phyloP scores from a whole-genome alignment of 345 rosid species.

The Erysimum cheiranthoides region DNA sequence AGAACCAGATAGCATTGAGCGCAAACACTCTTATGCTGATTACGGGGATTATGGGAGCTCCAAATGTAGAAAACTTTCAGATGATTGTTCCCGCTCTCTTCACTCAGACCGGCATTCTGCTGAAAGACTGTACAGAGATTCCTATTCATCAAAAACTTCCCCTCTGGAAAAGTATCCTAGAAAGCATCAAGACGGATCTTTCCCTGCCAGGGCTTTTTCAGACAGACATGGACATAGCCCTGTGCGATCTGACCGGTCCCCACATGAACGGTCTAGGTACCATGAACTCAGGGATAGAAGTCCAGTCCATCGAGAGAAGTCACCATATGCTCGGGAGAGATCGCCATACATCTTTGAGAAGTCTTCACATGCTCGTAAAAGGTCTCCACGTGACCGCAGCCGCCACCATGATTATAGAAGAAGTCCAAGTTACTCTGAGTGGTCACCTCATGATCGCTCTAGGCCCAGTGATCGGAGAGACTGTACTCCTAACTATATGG shows the following conservation, averaged over 20 bases:
- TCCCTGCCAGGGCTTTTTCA: constrained; percentile 68
- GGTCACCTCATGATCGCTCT: constrained; percentile 65
- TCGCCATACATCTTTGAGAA: constrained; percentile 60
- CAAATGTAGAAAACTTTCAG: constrained; percentile 81
- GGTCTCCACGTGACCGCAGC: constrained; percentile 78
- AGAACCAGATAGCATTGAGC: constrained; percentile 71
- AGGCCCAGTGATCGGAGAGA: constrained; percentile 70
- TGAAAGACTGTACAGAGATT: constrained; percentile 66
- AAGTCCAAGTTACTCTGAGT: constrained; percentile 75
- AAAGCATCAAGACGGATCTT: constrained; percentile 74
- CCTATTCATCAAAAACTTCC: constrained; percentile 66
- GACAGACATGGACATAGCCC: constrained; percentile 88
- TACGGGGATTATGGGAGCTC: constrained; percentile 65
- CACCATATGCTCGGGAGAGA: constrained; percentile 54
- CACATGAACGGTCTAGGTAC: constrained; percentile 67
- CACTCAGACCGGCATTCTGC: constrained; percentile 68
- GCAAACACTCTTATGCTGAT: constrained; percentile 61
- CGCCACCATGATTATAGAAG: constrained; percentile 74
- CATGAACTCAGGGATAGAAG: constrained; percentile 74
- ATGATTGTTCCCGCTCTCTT: constrained; percentile 63
- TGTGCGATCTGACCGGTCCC: constrained; percentile 72
- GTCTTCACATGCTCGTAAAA: constrained; percentile 60
- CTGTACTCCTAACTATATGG: constrained; percentile 59
- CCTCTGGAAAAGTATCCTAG: constrained; percentile 71
- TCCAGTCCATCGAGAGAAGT: constrained; percentile 62